Evolutionary conservation across 306 rosid genomes (phyloP).

Genomic region (Rubus parviflorus): DNA sequence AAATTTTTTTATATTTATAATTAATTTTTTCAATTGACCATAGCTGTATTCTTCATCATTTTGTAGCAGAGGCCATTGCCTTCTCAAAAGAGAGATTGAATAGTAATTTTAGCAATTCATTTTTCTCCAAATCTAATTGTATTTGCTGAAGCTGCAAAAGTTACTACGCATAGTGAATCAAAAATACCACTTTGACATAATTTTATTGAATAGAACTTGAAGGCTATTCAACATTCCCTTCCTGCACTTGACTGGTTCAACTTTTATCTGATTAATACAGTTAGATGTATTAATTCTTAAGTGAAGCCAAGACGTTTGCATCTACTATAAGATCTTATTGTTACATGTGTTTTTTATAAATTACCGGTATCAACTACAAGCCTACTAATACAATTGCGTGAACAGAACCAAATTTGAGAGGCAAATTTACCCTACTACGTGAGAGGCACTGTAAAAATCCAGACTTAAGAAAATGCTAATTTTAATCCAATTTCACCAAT

Average conservation of each 20-base stretch:
- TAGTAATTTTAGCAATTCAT: constrained; percentile 37
- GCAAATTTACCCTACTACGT: constrained; percentile 42
- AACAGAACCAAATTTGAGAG: background rate
- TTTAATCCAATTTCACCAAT: too few species aligned
- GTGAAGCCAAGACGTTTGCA: too few species aligned
- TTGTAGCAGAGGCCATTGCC: constrained; percentile 52
- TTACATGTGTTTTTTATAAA: background rate
- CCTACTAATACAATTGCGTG: background rate
- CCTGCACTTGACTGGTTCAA: background rate
- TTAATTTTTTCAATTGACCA: too few species aligned
- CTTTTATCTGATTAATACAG: background rate
- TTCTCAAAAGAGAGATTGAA: constrained; percentile 41
- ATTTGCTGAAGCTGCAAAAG: constrained; percentile 25
- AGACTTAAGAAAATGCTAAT: too few species aligned
- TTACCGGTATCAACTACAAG: background rate
- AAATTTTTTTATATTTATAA: too few species aligned
- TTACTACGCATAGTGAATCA: constrained; percentile 25
- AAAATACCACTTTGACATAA: constrained; percentile 14
- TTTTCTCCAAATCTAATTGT: constrained; percentile 30
- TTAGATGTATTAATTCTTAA: background rate
- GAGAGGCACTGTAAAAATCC: constrained; percentile 18
- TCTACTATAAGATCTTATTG: too few species aligned
- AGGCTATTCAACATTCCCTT: background rate
- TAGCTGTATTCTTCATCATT: constrained; percentile 44
- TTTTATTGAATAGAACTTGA: constrained; percentile 12